Evolutionary conservation across 31 red algal species (phyloP).

Genomic region (Bonnemaisonia californica): DNA sequence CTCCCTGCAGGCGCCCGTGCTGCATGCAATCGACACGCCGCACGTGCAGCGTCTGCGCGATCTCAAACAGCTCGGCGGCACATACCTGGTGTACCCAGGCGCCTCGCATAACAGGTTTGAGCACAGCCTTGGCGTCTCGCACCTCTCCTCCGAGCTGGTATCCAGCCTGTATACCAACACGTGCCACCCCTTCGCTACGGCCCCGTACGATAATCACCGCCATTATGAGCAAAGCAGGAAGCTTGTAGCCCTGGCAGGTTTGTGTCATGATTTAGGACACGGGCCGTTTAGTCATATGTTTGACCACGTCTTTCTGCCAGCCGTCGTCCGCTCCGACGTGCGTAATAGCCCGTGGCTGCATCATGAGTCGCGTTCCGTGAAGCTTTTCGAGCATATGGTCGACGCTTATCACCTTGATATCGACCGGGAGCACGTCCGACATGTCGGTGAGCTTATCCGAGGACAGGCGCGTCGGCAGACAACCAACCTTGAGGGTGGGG

Average conservation of each 20-base stretch:
- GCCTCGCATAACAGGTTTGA: slow-evolving; percentile 96
- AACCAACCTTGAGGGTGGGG: no score
- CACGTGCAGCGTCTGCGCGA: slow-evolving; percentile 97
- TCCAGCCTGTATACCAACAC: slow-evolving; percentile 54
- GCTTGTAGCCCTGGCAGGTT: slow-evolving; percentile 85
- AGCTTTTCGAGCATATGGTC: slow-evolving; percentile 78
- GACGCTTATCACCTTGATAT: slow-evolving; percentile 75
- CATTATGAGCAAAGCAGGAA: slow-evolving; percentile 48
- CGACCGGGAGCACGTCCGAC: slow-evolving; percentile 49
- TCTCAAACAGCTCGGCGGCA: slow-evolving; percentile 91
- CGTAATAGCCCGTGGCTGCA: slow-evolving; percentile 12
- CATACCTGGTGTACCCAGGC: slow-evolving; percentile 78
- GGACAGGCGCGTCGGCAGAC: background rate
- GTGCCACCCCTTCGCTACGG: slow-evolving; percentile 44
- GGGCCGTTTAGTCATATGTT: slow-evolving; percentile 96
- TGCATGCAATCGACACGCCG: slow-evolving; percentile 85
- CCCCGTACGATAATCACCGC: slow-evolving; percentile 55
- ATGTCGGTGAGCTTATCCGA: slow-evolving; percentile 69
- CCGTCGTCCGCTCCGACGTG: slow-evolving; percentile 12
- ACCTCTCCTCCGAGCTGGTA: slow-evolving; percentile 60
- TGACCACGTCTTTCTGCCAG: slow-evolving; percentile 78
- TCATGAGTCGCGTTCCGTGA: slow-evolving; percentile 86
- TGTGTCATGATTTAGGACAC: slow-evolving; percentile 98
- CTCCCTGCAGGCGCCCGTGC: slow-evolving; percentile 55
- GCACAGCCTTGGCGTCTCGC: slow-evolving; percentile 86